Evolutionary conservation across 345 rosid genomes (phyloP), one percentile per base, ranked within the genome.

Genomic region (Aquilaria yunnanensis): DNA sequence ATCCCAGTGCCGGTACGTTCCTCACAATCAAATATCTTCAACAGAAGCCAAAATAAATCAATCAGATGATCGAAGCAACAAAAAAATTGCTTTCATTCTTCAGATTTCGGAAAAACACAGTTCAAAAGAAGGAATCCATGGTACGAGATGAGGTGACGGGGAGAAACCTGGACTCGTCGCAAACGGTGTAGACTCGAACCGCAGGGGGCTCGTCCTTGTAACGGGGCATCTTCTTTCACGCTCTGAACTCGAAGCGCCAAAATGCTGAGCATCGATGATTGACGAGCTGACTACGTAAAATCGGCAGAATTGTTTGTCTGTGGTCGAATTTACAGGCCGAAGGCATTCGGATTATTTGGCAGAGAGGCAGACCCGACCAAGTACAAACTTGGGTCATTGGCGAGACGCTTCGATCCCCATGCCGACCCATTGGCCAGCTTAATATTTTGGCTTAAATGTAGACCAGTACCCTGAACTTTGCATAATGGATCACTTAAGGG

Each of bases 1-100:
- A 94, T 10, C 99, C 99, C 63, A 94, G 64, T n/a, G 96, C 83
- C 9, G 99, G 96, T 32, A 90, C 95, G 51, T 94, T 94, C 67
- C 85, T 86, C 55, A 88, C 95, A 31, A 90, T 75, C 75, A 92
- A 77, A 75, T 89, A 86, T 59, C 98, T 91, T 72, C 12, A 30
- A 16, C 8, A 34, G 34, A 16, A 55, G n/a, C 3, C 3, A 33
- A 52, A 45, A 5, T n/a, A 14, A 47, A 63, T 30, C 31, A 64
- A 66, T 23, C 23, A 53, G 9, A 54, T 50, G 14, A 23, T 6
- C 7, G 53, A 43, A 58, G 23, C 8, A n/a, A 50, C 31, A 13
- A 6, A 32, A 12, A 37, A 37, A 37, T 37, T 37, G 43, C 12
- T 62, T 61, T 23, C 54, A 31, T n/a, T 56, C 14, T 67, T 57